Conservation (phyloP, 2,329 filamentous ascomycete genomes). For the Fonsecaea multimorphosa region DNA sequence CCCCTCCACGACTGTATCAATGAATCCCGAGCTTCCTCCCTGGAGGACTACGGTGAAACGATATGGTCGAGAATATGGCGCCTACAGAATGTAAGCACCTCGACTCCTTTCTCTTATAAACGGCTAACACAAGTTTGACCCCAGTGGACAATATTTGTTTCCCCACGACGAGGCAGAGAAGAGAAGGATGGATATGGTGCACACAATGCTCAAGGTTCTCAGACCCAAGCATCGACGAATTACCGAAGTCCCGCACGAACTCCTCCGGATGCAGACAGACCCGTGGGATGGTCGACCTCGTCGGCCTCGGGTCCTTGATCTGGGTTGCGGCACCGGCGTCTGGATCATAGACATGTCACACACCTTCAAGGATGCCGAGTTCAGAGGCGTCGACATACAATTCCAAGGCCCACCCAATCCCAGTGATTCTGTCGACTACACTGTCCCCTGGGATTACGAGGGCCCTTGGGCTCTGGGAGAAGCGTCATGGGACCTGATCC, state of each 20-base stretch:
- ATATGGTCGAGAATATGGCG: slow-evolving; percentile 35
- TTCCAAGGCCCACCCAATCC: slow-evolving; percentile 69
- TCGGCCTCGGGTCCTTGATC: slow-evolving; percentile 60
- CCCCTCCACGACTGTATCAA: not conserved
- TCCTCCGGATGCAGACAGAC: slow-evolving; percentile 7
- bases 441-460: slow-evolving; percentile 76
- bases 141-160: slow-evolving; percentile 70
- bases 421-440: slow-evolving; percentile 71
- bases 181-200: slow-evolving; percentile 80
- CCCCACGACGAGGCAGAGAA: slow-evolving; percentile 80
- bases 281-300: slow-evolving; percentile 30
- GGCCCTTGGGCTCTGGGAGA: slow-evolving; percentile 72
- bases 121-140: slow-evolving; percentile 20
- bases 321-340: slow-evolving; percentile 88
- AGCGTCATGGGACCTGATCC: slow-evolving; percentile 80
- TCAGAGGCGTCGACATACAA: slow-evolving; percentile 66
- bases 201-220: slow-evolving; percentile 74
- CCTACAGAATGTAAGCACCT: slow-evolving; percentile 31
- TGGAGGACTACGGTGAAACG: slow-evolving; percentile 21
- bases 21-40: not conserved
- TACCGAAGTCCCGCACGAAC: slow-evolving; percentile 47
- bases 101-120: not conserved
- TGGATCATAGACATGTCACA: slow-evolving; percentile 89
- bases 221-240: slow-evolving; percentile 55
- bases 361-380: slow-evolving; percentile 65